Evolutionary conservation across 1,139 yeast species (phyloP), one percentile per base, ranked within the genome.

Genomic region (Ogataea hybrid): DNA sequence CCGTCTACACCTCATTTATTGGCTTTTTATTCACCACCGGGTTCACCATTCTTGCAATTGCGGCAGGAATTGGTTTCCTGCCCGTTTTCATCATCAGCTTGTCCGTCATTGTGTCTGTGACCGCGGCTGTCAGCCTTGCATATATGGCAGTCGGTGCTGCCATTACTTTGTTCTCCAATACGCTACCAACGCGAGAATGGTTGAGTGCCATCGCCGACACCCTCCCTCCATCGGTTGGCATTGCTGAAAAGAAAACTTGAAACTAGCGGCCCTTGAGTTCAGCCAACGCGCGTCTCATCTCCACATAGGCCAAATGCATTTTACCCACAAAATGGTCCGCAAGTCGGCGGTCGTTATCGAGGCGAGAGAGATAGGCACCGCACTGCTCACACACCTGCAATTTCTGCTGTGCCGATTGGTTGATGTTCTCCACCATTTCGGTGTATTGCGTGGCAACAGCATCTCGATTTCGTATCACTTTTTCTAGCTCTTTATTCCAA

Each of bases 301-400:
- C 79, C 3, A 83, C 90, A 61, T 82, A 88, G 0, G 89, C 92
- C 52, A 85, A 63, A 64, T 90, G 97, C 43, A 86, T 77, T 54
- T 87, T 89, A 5, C 98, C 98, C 28, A 83, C 68, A 59, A 88
- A 89, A 64, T 92, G 98, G 57, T 88, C 97, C 0, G 95, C 96
- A 52, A 92, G 69, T 51, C 97, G 73, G 57, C 92, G 71, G 61
- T 90, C 97, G 49, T 85, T 87, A 62, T 92, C 98, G 44, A 89
- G 69, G 47, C 95, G 70, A 4, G 96, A 86, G 42, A 92, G 69
- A 59, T 84, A 88, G 0, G 96, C 96, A 0, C 96, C 97, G 66
- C 98, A 92, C 2, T 80, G 81, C 52, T 80, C 86, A 65, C 98
- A 92, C 0, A 88, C 95, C 61, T 89, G 97, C 39, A 90, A 69